These are phyloP conservation scores for Dissoconium aciculare DNA, from an alignment of 2,329 filamentous ascomycete species.

Conservation along the genomic window DNA sequence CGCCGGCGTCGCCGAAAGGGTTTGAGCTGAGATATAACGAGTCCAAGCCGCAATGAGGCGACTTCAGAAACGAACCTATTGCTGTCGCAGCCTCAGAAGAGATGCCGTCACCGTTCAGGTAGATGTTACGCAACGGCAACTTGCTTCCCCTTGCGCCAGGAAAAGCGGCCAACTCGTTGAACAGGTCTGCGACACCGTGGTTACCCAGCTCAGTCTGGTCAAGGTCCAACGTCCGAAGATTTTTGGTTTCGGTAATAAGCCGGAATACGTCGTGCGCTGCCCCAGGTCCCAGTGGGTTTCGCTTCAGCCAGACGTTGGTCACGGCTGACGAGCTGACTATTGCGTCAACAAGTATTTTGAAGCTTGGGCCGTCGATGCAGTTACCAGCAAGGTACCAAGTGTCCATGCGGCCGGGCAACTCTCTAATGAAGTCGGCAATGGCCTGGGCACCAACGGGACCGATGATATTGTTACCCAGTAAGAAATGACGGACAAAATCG, in stretches of 20 bases:
- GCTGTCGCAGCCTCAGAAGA: conserved; percentile 14
- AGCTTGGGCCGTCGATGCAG: conserved; percentile 33
- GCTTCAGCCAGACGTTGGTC: conserved; percentile 41
- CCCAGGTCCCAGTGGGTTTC: conserved; percentile 35
- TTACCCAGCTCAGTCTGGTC: conserved; percentile 40
- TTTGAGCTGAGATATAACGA: conserved; percentile 24
- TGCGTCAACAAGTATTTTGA: conserved; percentile 32
- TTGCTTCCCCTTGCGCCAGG: no score
- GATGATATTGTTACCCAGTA: conserved; percentile 42
- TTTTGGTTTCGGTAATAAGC: conserved; percentile 30
- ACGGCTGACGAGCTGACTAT: conserved; percentile 31
- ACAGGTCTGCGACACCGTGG: conserved; percentile 32
- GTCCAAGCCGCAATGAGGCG: conserved; percentile 17
- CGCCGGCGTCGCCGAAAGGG: conserved; percentile 17
- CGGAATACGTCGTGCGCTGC: conserved; percentile 30
- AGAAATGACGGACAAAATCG: conserved; percentile 36
- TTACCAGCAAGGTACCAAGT: conserved; percentile 44
- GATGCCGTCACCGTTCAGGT: conserved; percentile 23
- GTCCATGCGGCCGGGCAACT: conserved; percentile 35
- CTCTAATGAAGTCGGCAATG: conserved; percentile 33
- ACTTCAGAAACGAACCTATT: conserved; percentile 18
- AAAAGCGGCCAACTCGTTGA: conserved; percentile 20
- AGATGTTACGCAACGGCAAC: conserved; percentile 23
- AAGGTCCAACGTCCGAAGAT: conserved; percentile 37
- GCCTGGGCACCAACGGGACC: conserved; percentile 34